Evolutionary conservation across 441 rosid genomes (phyloP), one percentile per base, ranked within the genome.

Genomic region (Omphalea diandra): DNA sequence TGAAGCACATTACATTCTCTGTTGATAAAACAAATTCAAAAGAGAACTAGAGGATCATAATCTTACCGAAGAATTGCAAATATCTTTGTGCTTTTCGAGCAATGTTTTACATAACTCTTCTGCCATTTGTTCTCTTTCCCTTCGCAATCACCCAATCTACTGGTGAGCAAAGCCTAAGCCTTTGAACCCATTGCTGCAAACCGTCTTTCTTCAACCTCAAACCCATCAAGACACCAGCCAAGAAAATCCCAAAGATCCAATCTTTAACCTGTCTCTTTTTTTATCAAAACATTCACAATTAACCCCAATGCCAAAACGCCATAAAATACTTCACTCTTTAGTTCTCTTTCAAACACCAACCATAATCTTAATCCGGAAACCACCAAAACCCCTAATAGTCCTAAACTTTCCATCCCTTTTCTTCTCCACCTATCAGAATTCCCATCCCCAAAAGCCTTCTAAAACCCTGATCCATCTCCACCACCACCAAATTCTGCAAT

Each of bases 401-500:
- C 65, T 22, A 74, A 65, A 74, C 56, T 68, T 54, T 40, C 50
- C 38, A 18, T 64, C 40, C 74, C 79, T 65, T 70, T 75, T 76
- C 83, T 80, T 61, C 84, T 63, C 84, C 82, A 72, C 73, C 77
- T 74, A 24, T 76, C 76, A 40, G 75, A 80, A n/a, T 76, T 56
- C 41, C 76, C 81, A 65, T 79, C 73, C 15, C 77, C 80, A n/a
- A 78, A 81, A 22, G 75, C 81, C 47, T 73, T 82, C 77, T 55
- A 29, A 68, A 77, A 41, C 54, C 75, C 77, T 6, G 32, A 60
- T 17, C 74, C 43, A 1, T 70, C 73, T 54, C 73, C 70, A 56
- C 66, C 81, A 27, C 73, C 80, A 17, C 65, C 69, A 1, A 85
- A 63, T 76, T 68, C 83, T 33, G 38, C 73, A 2, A 80, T 36